Evolutionary conservation across 2,329 filamentous ascomycete genomes (phyloP).

Genomic region (Xylariomycetidae sp.): DNA sequence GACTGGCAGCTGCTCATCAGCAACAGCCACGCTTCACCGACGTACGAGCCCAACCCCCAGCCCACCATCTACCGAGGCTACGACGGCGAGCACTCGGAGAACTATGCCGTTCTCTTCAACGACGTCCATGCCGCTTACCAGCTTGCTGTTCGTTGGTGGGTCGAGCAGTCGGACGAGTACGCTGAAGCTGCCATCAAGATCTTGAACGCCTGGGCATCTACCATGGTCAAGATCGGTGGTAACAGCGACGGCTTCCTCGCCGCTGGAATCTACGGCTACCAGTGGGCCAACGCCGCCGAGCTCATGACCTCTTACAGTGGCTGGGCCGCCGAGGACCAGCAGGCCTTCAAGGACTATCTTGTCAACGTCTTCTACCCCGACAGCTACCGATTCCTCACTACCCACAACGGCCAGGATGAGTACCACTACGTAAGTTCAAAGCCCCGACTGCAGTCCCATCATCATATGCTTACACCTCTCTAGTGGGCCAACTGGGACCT

Average conservation of each 20-base stretch:
- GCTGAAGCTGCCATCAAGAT: slow-evolving; percentile 31
- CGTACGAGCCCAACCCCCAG: slow-evolving; percentile 23
- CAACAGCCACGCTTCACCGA: slow-evolving; percentile 20
- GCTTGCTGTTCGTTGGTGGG: slow-evolving; percentile 34
- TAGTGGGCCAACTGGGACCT: slow-evolving; percentile 37
- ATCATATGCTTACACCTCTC: too few relatives aligned
- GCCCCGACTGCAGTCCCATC: not conserved
- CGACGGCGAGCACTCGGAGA: slow-evolving; percentile 22
- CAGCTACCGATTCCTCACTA: slow-evolving; percentile 31
- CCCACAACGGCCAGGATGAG: slow-evolving; percentile 28
- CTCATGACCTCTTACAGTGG: slow-evolving; percentile 30
- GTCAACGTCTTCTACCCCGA: slow-evolving; percentile 31
- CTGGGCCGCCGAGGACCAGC: slow-evolving; percentile 21
- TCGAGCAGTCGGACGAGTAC: slow-evolving; percentile 30
- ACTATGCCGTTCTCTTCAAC: slow-evolving; percentile 27
- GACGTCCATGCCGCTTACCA: slow-evolving; percentile 32
- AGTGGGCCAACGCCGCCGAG: slow-evolving; percentile 41
- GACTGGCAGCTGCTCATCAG: slow-evolving; percentile 10
- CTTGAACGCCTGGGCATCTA: slow-evolving; percentile 32
- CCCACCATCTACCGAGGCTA: slow-evolving; percentile 30
- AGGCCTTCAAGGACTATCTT: slow-evolving; percentile 26
- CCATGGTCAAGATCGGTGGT: slow-evolving; percentile 27
- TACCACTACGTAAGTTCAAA: slow-evolving; percentile 26
- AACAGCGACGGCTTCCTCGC: slow-evolving; percentile 32
- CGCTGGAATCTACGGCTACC: slow-evolving; percentile 38